These are phyloP conservation scores for Lomentospora prolificans DNA, from an alignment of 2,329 filamentous ascomycete genomes.

Conservation along the genomic window DNA sequence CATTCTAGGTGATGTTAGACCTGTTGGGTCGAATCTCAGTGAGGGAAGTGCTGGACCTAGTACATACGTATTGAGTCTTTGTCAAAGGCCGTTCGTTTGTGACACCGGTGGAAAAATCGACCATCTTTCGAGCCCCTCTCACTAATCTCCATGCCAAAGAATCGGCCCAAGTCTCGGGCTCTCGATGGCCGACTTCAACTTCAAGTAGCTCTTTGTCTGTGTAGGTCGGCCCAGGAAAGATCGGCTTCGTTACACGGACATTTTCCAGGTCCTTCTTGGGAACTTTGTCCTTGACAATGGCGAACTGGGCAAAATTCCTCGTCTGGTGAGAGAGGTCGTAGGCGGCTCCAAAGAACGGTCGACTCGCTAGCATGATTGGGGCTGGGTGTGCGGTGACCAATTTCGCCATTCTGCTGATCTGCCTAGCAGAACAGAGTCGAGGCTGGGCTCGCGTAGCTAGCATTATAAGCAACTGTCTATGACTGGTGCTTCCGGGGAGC, in stretches of 20 bases:
- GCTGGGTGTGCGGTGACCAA: neutral
- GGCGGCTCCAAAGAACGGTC: slow-evolving; percentile 1
- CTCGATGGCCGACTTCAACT: slow-evolving; percentile 67
- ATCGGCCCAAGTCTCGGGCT: slow-evolving; percentile 64
- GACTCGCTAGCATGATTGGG: neutral
- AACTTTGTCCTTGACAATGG: slow-evolving; percentile 34
- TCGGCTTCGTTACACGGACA: slow-evolving; percentile 52
- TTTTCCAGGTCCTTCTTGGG: slow-evolving; percentile 49
- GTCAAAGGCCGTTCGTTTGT: slow-evolving; percentile 53
- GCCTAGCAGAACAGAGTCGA: slow-evolving; percentile 8
- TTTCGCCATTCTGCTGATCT: neutral
- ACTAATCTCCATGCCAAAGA: slow-evolving; percentile 69
- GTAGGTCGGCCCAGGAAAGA: slow-evolving; percentile 66
- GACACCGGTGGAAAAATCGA: slow-evolving; percentile 70
- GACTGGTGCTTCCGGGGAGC: neutral
- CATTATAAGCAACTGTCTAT: slow-evolving; percentile 6
- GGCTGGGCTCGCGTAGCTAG: slow-evolving; percentile 5
- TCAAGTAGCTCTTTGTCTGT: slow-evolving; percentile 68
- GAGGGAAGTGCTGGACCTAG: neutral
- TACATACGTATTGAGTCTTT: slow-evolving; percentile 68
- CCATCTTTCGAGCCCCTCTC: slow-evolving; percentile 63
- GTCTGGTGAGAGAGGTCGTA: slow-evolving; percentile 13
- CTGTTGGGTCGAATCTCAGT: neutral
- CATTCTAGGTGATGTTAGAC: slow-evolving; percentile 34
- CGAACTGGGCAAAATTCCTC: slow-evolving; percentile 34